Base-by-base conservation (phyloP, 2,329 filamentous ascomycete species). In the Beauveria sp. region DNA sequence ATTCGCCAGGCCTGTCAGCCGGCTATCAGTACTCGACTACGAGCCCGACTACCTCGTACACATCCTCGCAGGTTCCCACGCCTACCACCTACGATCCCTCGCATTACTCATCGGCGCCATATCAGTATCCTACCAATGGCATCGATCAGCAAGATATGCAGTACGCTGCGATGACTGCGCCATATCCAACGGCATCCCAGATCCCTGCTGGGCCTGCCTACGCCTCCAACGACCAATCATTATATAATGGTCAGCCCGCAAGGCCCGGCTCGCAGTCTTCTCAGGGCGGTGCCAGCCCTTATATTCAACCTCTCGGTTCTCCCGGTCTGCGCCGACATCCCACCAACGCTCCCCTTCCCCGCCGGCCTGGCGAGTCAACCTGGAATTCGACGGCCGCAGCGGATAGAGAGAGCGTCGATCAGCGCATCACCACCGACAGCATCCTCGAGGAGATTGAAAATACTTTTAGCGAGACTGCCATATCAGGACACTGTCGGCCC, bases 341-440 rank as follows among this genome's bases (percentile, higher is more conserved):
- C 1, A 86, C 84, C 18, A 80, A 85, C 70, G 79, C 84, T 60
- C 80, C 84, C 47, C 72, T 86, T 52, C 81, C 83, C n/a, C 84
- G 74, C 62, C 77, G 80, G 51, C 83, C 78, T 50, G 74, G 77
- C 64, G 78, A 79, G 10, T 72, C 75, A 52, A 63, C 73, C 3
- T 78, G 81, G 61, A 75, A 77, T 47, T 70, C 70, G 2, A 71
- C 73, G 43, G 79, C 73, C 46, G 79, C 78, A 71, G 70, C 68
- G n/a, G 69, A 74, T 2, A 75, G 76, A 65, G 73, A 69, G 37
- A 65, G 53, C 50, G 70, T 73, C 44, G 78, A 80, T 53, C 78
- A 80, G 55, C 73, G 72, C 48, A 63, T 73, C 12, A 74, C 75
- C 4, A 80, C 83, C 62, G 81, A 84, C 44, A 79, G 75, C 65